Base-by-base conservation (phyloP, 2,329 filamentous ascomycete species). In the Chaetomiaceae sp. region DNA sequence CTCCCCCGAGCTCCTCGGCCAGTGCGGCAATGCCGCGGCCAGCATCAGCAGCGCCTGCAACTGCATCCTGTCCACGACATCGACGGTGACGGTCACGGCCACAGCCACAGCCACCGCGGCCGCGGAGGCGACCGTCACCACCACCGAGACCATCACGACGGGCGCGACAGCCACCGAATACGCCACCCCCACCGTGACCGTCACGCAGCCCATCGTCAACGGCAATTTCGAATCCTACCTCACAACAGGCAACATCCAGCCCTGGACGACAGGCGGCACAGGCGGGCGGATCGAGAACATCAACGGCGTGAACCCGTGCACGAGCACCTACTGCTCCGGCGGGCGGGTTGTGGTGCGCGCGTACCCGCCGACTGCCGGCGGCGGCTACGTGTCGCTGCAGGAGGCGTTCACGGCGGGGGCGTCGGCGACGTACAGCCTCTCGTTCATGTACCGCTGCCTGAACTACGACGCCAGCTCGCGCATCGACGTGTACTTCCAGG, bases 41-140 rank as follows among this genome's bases (percentile, higher is more conserved):
- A n/a, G 26, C 26, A 27, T 56, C 45, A 54, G 52, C 54, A 56
- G 45, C 8, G 54, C 54, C 44, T 56, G 54, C 50, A 50, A 42
- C 48, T 56, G 52, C 47, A 32, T 50, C 47, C 39, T 57, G 53
- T 57, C 49, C 43, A 51, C 42, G 52, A 56, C 49, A 43, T 51
- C 43, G 1, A 17, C 45, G 14, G 48, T 46, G n/a, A 52, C 50
- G 39, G 49, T 56, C 22, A 54, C 49, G 26, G 41, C 46, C 12
- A 14, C 36, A 11, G 46, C 42, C 17, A 54, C 51, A 4, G 38
- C 44, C 24, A 51, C 51, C 24, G 47, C 15, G 3, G 36, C 38
- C 39, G 38, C 39, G 36, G 49, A 52, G 37, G n/a, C n/a, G n/a
- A 39, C 45, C 12, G 30, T 45, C 24, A 49, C 50, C 26, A 46